These are phyloP conservation scores for Microdochium bolleyi DNA, from an alignment of 2,329 filamentous ascomycete genomes.

Conservation along the genomic window DNA sequence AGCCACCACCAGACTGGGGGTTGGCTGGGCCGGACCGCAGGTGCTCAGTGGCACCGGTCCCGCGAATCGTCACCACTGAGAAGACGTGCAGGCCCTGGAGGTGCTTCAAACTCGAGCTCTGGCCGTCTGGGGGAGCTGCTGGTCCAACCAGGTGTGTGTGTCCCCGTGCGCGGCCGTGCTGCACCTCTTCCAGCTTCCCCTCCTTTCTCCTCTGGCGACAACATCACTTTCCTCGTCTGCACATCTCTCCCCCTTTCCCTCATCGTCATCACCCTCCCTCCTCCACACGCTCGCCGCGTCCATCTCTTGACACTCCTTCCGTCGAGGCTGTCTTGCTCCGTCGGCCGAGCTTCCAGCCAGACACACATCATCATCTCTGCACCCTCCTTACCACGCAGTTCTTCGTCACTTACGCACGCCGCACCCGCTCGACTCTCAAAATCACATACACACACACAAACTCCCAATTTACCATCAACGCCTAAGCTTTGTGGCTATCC, in stretches of 20 bases:
- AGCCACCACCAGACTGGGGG: too few species aligned
- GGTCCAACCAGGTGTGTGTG: not conserved
- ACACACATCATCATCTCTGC: not conserved
- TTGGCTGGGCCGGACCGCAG: not conserved
- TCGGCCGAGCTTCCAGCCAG: not conserved
- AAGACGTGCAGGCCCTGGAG: not conserved
- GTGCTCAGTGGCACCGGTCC: too few species aligned
- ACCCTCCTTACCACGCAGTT: not conserved
- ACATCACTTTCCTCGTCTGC: not conserved
- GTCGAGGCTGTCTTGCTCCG: not conserved
- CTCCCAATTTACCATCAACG: too few species aligned
- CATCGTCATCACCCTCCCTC: not conserved
- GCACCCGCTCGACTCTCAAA: not conserved
- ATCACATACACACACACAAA: not conserved
- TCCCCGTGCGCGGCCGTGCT: too few species aligned
- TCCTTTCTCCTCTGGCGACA: not conserved
- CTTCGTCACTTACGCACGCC: not conserved
- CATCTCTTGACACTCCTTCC: not conserved
- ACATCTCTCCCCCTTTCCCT: not conserved
- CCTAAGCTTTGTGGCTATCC: too few species aligned
- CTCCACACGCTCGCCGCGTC: constrained; percentile 3
- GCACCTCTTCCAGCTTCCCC: constrained; percentile 8
- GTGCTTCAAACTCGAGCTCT: too few species aligned
- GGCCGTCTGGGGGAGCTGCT: not conserved
- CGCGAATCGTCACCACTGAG: not conserved